Percentiles rank a stretch among this genome's conserved stretches.
phyloP scores from a whole-genome alignment of 1,284 basidiomycete species.

The Spongispora temasekensis region DNA sequence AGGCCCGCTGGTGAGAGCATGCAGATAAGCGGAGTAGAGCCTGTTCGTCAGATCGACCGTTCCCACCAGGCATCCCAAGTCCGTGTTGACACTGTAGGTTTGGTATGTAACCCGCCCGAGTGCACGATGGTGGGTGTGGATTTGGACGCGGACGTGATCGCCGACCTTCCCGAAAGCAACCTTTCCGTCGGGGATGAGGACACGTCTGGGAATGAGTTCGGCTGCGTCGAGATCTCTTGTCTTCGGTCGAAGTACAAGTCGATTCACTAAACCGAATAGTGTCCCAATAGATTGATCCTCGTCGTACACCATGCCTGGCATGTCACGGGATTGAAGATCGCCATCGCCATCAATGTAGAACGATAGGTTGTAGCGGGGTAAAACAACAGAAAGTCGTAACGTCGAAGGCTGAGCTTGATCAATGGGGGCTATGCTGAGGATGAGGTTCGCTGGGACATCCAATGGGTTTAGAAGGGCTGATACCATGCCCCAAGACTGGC shows the following conservation, averaged over 20 bases:
- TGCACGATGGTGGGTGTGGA: constrained; percentile 16
- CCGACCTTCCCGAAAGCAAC: constrained; percentile 23
- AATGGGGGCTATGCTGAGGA: constrained; percentile 16
- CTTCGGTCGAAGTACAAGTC: constrained; percentile 1
- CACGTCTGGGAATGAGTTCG: not conserved
- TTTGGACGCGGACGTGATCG: constrained; percentile 29
- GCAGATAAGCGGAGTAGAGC: constrained; percentile 46
- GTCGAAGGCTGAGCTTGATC: constrained; percentile 11
- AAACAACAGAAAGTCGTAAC: constrained; percentile 31
- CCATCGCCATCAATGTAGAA: constrained; percentile 34
- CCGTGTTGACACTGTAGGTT: constrained; percentile 42
- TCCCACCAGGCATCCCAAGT: constrained; percentile 42
- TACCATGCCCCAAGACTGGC: constrained; percentile 36
- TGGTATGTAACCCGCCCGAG: constrained; percentile 28
- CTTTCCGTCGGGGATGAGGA: constrained; percentile 1
- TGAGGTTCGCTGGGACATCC: constrained; percentile 35
- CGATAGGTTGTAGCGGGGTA: constrained; percentile 44
- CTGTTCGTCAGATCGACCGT: constrained; percentile 35
- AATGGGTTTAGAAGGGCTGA: constrained; percentile 31
- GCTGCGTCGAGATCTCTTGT: not conserved
- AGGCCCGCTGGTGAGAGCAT: constrained; percentile 44
- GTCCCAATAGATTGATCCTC: constrained; percentile 1
- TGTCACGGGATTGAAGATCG: constrained; percentile 30
- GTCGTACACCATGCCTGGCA: constrained; percentile 1
- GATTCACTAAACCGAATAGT: not conserved